Base-by-base conservation (phyloP, 371 early-diverging fungal genomes). In the Chytridium lagenaria region DNA sequence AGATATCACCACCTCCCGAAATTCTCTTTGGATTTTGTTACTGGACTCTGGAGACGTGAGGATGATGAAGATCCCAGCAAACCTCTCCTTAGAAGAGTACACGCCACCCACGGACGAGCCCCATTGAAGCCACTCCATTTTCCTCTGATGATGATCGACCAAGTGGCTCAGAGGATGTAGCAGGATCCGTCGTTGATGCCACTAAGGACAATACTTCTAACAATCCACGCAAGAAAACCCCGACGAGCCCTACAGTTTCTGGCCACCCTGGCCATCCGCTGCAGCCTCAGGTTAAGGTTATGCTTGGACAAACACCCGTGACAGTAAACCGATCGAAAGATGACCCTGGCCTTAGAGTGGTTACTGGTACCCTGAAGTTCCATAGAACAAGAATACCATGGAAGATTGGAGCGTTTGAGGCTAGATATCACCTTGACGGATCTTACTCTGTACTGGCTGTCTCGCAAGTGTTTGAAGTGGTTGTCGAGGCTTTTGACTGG, bases 351-450 rank as follows among this genome's bases (percentile, higher is more conserved):
- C 57, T 76, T 0, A 59, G 78, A 3, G 40, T 80, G 22, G 81
- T 81, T 2, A 51, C 71, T 0, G 84, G 84, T 0, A 49, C 49
- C 2, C 70, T 84, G 15, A 67, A 67, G 26, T 84, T 82, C 69
- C 36, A 55, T 10, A 40, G 74, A 33, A 37, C 87, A 7, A 79
- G 88, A 15, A 68, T 96, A 40, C 95, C 95, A 0, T 97, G 96
- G 94, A 83, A 89, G 68, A 79, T 84, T 1, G 98, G 98, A 16
- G 87, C 84, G 0, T 97, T 93, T 71, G 97, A 96, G 81, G 88
- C 93, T 73, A 85, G 97, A 39, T 90, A 93, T 73, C 98, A 97
- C 77, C 92, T 92, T 66, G 93, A 94, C 73, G 91, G 90, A 38
- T 89, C 90, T 12, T 93, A 96, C 76, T 89, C 87, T 63, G 95